Conservation (phyloP, 768 basidiomycete genomes). For the Scleroderma citrinum region DNA sequence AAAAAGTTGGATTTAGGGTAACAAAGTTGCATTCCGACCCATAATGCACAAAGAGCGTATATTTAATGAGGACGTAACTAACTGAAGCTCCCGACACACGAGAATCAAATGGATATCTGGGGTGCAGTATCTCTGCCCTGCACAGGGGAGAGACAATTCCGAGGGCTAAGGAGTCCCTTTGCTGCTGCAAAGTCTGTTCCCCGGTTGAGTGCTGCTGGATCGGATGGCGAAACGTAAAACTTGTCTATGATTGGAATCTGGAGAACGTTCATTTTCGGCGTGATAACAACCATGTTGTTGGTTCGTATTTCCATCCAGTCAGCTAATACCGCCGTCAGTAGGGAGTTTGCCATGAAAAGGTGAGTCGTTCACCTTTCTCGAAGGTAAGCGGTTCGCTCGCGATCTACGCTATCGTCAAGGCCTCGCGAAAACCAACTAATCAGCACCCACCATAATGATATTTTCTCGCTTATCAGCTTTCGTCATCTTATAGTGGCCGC, state of each 20-base stretch:
- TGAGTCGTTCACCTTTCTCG: slow-evolving; percentile 61
- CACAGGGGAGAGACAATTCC: slow-evolving; percentile 29
- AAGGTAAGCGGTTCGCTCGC: slow-evolving; percentile 95
- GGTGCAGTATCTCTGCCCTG: slow-evolving; percentile 15
- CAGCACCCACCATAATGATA: slow-evolving; percentile 71
- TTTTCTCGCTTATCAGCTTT: slow-evolving; percentile 95
- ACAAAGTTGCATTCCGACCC: not conserved
- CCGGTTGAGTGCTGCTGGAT: slow-evolving; percentile 63
- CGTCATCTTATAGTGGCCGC: slow-evolving; percentile 91
- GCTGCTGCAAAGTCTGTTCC: slow-evolving; percentile 80
- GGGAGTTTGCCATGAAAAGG: not conserved
- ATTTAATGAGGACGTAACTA: too few species aligned
- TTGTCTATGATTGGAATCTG: slow-evolving; percentile 94
- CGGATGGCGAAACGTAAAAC: slow-evolving; percentile 84
- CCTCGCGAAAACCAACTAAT: slow-evolving; percentile 3
- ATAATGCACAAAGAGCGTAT: too few species aligned
- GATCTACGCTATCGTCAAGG: slow-evolving; percentile 41
- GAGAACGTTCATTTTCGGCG: slow-evolving; percentile 89
- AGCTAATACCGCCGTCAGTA: slow-evolving; percentile 31
- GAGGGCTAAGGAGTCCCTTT: slow-evolving; percentile 76
- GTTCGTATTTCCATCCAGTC: slow-evolving; percentile 99
- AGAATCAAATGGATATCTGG: not conserved
- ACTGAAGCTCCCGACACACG: not conserved
- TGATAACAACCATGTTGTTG: slow-evolving; percentile 93
- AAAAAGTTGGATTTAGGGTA: not conserved